Base-by-base conservation (phyloP, 352 stramenopile species). In the Pythium oligandrum region DNA sequence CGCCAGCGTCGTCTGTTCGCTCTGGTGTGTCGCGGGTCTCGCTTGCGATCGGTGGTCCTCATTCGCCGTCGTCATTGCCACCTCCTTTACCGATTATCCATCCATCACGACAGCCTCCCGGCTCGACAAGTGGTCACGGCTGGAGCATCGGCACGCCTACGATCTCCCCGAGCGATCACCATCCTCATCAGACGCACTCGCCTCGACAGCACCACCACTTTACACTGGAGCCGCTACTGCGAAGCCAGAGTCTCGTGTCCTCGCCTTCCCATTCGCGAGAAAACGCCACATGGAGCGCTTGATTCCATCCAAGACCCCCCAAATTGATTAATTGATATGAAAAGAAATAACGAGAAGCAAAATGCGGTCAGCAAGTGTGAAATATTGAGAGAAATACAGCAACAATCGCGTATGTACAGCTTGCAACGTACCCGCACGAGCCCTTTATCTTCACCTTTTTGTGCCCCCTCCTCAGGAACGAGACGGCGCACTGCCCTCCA, bases 81-180 rank as follows among this genome's bases (percentile, higher is more conserved):
- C 60, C 60, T 4, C 62, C 60, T 3, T 59, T 67, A 32, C 60
- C 60, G 11, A 67, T 67, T 26, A 34, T 67, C 2, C 53, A 62
- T 50, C 60, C 60, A 12, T 47, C 60, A 0, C 37, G 60, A 7
- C 60, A 67, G 40, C 60, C 60, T 32, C 40, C 38, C 3, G 60
- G 60, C 10, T 34, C 45, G 1, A 59, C 53, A 3, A 67, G 60
- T 33, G 60, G 60, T 10, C 60, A 67, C 54, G 60, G 60, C 31
- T 67, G 60, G 60, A 60, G 51, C 4, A 49, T 67, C 12, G 57
- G 47, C 40, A 45, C 53, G 26, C 42, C 17, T 26, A 26, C 17
- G 17, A 26, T 53, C 3, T 57, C 59, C 1, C 53, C 53, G 4
- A 40, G 31, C 36, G 8, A 31, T 30, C 36, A 47, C 35, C 26